Evolutionary conservation across 345 rosid species (phyloP).

Genomic region (Stellera chamaejasme): DNA sequence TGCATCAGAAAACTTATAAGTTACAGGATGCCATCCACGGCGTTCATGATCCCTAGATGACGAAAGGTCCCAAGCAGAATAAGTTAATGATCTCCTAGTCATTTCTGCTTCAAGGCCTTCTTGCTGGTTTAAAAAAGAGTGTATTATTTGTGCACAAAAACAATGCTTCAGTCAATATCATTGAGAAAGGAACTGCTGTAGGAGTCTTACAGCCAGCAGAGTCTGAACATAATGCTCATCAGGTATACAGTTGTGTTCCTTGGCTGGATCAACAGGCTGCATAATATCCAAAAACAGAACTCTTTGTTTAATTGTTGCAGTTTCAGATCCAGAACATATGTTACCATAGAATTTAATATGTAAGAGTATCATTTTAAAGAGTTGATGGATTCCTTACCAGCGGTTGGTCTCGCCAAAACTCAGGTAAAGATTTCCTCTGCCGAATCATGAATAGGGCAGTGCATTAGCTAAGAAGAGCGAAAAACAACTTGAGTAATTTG

Average conservation of each 20-base stretch:
- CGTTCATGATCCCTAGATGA: conserved; percentile 68
- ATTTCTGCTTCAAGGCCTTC: conserved; percentile 76
- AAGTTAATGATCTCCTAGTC: conserved; percentile 66
- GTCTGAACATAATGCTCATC: conserved; percentile 98
- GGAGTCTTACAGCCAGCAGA: conserved; percentile 63
- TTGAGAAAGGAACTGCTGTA: not conserved
- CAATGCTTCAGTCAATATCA: not conserved
- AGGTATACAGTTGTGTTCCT: conserved; percentile 94
- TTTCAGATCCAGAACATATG: no score
- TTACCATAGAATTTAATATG: no score
- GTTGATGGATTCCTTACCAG: conserved; percentile 34
- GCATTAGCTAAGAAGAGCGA: no score
- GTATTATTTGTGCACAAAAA: conserved; percentile 4
- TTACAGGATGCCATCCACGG: conserved; percentile 91
- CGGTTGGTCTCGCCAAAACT: conserved; percentile 89
- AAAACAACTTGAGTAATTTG: no score
- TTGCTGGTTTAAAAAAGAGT: conserved; percentile 36
- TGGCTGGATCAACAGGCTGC: conserved; percentile 73
- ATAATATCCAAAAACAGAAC: conserved; percentile 14
- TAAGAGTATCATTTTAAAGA: not conserved
- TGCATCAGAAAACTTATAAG: conserved; percentile 79
- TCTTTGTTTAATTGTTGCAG: no score
- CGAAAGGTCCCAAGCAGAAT: conserved; percentile 84
- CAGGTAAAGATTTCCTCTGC: conserved; percentile 85
- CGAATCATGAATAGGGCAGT: conserved; percentile 12